Percentiles rank a stretch among this genome's conserved stretches.
Evolutionary conservation across 345 rosid genomes (phyloP).

Genomic region (Gossypium thurberi): DNA sequence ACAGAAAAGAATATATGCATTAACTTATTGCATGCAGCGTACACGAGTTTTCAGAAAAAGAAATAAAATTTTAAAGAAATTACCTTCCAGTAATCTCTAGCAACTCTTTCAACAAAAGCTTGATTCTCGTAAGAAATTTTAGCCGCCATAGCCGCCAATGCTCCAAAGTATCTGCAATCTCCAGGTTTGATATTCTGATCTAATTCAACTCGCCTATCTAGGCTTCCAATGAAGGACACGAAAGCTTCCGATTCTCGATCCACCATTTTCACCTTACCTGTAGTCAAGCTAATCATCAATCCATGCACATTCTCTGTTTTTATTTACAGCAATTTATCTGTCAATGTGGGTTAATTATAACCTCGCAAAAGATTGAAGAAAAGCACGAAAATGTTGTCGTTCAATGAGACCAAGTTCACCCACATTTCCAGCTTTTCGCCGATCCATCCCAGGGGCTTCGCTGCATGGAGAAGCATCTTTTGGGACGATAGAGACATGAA

Average conservation of each 20-base stretch:
- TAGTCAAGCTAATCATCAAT: not conserved
- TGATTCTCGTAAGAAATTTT: constrained; percentile 44
- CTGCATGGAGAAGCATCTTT: constrained; percentile 27
- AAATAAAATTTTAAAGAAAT: not conserved
- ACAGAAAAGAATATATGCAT: too few relatives aligned
- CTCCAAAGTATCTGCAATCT: constrained; percentile 28
- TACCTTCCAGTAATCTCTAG: constrained; percentile 41
- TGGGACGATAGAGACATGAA: constrained; percentile 41
- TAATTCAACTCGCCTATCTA: constrained; percentile 37
- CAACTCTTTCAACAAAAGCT: constrained; percentile 27
- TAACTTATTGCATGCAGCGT: too few relatives aligned
- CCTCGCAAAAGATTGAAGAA: constrained; percentile 18
- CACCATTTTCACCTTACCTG: constrained; percentile 39
- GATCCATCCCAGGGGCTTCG: constrained; percentile 17
- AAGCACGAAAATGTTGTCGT: constrained; percentile 36
- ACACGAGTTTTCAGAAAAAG: too few relatives aligned
- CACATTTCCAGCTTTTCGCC: constrained; percentile 29
- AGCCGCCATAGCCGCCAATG: constrained; percentile 49
- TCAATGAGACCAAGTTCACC: constrained; percentile 37
- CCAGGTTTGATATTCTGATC: constrained; percentile 25
- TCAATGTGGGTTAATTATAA: not conserved
- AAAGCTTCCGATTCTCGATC: constrained; percentile 29
- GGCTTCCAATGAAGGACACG: constrained; percentile 30
- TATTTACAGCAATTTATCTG: not conserved
- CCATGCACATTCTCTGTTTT: not conserved